phyloP scores from a whole-genome alignment of 495 filamentous ascomycete genomes.

The Talaromyces stipitatus region DNA sequence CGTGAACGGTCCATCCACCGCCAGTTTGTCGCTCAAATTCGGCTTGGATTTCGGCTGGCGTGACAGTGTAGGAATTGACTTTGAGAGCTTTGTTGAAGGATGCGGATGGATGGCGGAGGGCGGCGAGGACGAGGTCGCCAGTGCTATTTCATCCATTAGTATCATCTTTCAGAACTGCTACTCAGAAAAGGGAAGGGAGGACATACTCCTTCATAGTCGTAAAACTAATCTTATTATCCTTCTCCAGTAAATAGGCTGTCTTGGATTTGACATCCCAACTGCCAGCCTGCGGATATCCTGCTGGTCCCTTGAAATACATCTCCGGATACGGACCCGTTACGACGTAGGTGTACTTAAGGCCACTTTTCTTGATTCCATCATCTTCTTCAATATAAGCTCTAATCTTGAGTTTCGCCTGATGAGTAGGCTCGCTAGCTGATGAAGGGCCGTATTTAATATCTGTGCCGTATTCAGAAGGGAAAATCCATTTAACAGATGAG shows the following conservation, averaged over 20 bases:
- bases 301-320: conserved; percentile 44
- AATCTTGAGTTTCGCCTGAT: conserved; percentile 62
- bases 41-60: conserved; percentile 50
- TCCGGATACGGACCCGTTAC: conserved; percentile 65
- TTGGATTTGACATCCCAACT: conserved; percentile 49
- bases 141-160: conserved; percentile 39
- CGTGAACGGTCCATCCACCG: conserved; percentile 41
- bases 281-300: conserved; percentile 28
- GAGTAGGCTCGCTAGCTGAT: conserved; percentile 55
- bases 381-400: conserved; percentile 46
- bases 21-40: conserved; percentile 63
- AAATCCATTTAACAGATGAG: conserved; percentile 53
- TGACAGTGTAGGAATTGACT: conserved; percentile 64
- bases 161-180: neutral
- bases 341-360: conserved; percentile 58
- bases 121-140: conserved; percentile 53
- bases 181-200: neutral
- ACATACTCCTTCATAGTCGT: conserved; percentile 62
- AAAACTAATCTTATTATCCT: conserved; percentile 48
- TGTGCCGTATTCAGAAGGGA: conserved; percentile 68
- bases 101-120: conserved; percentile 46
- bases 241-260: conserved; percentile 51
- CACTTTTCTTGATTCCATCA: conserved; percentile 23
- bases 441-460: conserved; percentile 59
- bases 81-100: conserved; percentile 49